phyloP scores from a whole-genome alignment of 202 grass and related monocot species.

The Zoysia matrella region DNA sequence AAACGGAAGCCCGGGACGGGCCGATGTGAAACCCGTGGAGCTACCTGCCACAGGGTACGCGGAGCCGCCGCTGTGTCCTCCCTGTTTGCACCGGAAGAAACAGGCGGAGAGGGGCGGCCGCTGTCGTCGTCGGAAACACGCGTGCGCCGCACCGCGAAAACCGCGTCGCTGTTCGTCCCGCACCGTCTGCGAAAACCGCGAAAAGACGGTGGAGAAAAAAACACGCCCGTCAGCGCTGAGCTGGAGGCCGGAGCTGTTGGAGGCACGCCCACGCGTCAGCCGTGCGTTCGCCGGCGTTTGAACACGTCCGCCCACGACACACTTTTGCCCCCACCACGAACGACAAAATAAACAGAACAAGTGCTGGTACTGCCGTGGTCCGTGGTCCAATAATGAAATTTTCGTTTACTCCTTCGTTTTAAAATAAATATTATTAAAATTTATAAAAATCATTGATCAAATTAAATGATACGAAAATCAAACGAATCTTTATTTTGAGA shows the following conservation, averaged over 20 bases:
- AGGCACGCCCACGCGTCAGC: background rate
- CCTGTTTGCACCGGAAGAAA: conserved; percentile 6
- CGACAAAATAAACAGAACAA: background rate
- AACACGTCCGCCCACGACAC: background rate
- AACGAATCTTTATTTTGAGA: too few relatives aligned
- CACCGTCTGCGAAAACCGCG: too few relatives aligned
- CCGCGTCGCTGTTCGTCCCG: background rate
- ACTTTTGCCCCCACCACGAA: too few relatives aligned
- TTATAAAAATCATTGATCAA: too few relatives aligned
- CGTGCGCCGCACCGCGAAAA: conserved; percentile 6
- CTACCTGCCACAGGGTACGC: background rate
- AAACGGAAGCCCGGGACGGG: background rate
- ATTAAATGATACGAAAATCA: too few relatives aligned
- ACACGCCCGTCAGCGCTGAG: background rate
- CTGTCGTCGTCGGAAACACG: conserved; percentile 27
- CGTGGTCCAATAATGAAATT: background rate
- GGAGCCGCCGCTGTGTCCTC: background rate
- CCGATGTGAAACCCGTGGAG: conserved; percentile 31
- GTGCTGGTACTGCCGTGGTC: background rate
- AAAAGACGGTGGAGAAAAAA: too few relatives aligned
- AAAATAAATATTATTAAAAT: too few relatives aligned
- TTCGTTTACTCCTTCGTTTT: too few relatives aligned
- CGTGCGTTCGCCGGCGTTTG: background rate
- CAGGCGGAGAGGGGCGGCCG: background rate
- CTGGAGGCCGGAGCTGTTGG: conserved; percentile 21